Evolutionary conservation across 345 rosid species (phyloP).

Genomic region (Cardiospermum halicacabum): DNA sequence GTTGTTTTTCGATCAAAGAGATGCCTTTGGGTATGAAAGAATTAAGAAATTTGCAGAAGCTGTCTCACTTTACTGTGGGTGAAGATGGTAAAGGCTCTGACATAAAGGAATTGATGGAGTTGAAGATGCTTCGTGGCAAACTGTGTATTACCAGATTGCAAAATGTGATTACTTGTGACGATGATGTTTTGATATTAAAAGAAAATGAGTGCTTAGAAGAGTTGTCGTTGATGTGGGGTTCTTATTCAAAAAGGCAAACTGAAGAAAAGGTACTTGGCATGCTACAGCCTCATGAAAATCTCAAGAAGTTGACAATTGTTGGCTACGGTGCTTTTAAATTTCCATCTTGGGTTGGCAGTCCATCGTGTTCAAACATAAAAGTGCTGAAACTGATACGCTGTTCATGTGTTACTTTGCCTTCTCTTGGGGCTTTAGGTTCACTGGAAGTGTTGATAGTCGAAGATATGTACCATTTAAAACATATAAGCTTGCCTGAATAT

Average conservation of each 20-base stretch:
- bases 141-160: not conserved
- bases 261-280: not conserved
- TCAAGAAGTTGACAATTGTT: too few species aligned
- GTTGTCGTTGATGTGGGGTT: not conserved
- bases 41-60: not conserved
- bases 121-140: not conserved
- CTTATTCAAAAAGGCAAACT: not conserved
- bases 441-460: not conserved
- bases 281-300: too few species aligned
- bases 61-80: constrained; percentile 7
- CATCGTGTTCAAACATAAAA: too few species aligned
- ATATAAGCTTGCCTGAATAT: not conserved
- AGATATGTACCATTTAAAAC: not conserved
- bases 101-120: not conserved
- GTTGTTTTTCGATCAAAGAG: not conserved
- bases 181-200: not conserved
- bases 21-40: constrained; percentile 4
- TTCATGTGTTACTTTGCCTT: too few species aligned
- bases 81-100: not conserved
- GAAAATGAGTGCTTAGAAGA: not conserved
- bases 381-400: too few species aligned
- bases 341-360: too few species aligned
- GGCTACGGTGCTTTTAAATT: too few species aligned
- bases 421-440: too few species aligned
- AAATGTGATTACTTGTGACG: not conserved